These are phyloP conservation scores for Ceratopteris richardii DNA, from an alignment of 75 land plant genomes.

Conservation along the genomic window DNA sequence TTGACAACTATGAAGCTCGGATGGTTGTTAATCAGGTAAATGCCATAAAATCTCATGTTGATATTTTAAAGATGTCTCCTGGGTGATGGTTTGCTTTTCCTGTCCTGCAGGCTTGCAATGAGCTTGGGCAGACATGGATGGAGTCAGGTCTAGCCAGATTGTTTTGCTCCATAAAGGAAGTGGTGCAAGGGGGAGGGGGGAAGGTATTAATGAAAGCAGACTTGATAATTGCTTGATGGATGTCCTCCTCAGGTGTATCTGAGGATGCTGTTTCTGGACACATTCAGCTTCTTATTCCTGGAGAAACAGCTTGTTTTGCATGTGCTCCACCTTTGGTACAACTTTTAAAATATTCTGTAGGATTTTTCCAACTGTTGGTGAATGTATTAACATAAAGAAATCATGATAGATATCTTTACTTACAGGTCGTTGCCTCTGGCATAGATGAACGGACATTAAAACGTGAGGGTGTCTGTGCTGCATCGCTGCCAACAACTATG, in stretches of 20 bases:
- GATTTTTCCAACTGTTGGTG: background rate
- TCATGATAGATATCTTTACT: background rate
- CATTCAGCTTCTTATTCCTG: constrained; percentile 88
- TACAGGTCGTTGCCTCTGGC: constrained; percentile 96
- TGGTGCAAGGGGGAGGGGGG: too few relatives aligned
- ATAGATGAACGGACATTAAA: constrained; percentile 91
- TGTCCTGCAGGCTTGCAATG: constrained; percentile 81
- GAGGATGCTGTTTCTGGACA: constrained; percentile 99
- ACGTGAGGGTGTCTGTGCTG: constrained; percentile 98
- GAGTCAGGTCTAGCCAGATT: constrained; percentile 65
- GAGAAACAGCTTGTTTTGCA: constrained; percentile 99
- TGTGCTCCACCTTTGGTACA: constrained; percentile 96
- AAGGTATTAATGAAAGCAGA: too few relatives aligned
- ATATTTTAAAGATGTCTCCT: background rate
- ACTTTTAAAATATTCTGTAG: background rate
- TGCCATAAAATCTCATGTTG: background rate
- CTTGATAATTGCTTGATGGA: too few relatives aligned
- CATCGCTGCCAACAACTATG: constrained; percentile 97
- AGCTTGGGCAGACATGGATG: constrained; percentile 94
- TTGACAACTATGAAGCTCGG: constrained; percentile 97
- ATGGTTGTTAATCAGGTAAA: constrained; percentile 97
- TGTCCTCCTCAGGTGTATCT: constrained; percentile 64
- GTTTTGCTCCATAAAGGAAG: too few relatives aligned
- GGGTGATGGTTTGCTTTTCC: too few relatives aligned
- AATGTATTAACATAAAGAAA: background rate